Evolutionary conservation across 345 rosid species (phyloP), one percentile per base, ranked within the genome.

Genomic region (Erucastrum elatum): DNA sequence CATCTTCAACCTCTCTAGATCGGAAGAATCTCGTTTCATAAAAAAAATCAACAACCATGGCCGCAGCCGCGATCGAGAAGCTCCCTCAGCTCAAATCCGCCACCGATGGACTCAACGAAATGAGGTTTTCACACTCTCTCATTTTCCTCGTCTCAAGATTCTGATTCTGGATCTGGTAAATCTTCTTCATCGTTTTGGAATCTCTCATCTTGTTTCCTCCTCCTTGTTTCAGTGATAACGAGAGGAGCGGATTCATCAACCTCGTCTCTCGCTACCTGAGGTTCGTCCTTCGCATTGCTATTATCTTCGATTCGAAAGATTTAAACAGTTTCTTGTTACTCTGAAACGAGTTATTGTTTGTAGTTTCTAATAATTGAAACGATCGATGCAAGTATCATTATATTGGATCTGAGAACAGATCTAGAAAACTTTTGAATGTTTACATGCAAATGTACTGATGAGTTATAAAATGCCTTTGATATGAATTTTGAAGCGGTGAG

Each of bases 181-280:
- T 29, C 31, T 29, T 68, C 79, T 79, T 59, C 21, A 10, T 31
- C 60, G 46, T 26, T 9, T 46, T 8, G 6, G 8, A 65, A 17
- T 46, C 12, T 55, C 31, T 72, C 34, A 66, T 74, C 37, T 77
- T 5, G 16, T 37, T 71, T 21, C 21, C 21, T 21, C 3, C 16
- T 34, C 15, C 35, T 44, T 67, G 70, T 67, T 68, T 34, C 70
- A 72, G 77, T 15, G 77, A 34, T 1, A 79, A 68, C 16, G 82
- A 78, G 72, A 66, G 17, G 74, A 65, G 35, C 27, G 98, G 97
- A 84, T 91, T 89, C 90, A 79, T 90, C 86, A 88, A 71, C 86
- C 96, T 94, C 53, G 91, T 91, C 15, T 21, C 88, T 58, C 98
- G 98, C 76, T 91, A 88, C 78, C 88, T 94, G 83, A 89, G 98